These are phyloP conservation scores for Daedaleopsis nitida DNA, from an alignment of 768 basidiomycete genomes.

Conservation along the genomic window DNA sequence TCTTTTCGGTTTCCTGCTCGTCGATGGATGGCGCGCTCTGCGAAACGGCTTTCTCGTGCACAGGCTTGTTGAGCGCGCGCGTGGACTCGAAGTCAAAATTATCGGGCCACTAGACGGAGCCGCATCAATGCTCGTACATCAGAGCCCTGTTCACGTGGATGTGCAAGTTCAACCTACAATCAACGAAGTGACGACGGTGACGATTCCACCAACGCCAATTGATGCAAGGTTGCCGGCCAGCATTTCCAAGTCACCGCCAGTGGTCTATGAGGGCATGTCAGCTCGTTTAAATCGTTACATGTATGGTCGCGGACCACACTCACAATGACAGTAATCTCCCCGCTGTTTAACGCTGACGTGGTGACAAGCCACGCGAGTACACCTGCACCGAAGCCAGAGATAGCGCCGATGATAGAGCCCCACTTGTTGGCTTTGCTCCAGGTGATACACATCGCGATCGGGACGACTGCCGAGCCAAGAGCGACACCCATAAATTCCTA, in stretches of 20 bases:
- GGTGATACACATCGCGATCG: slow-evolving; percentile 83
- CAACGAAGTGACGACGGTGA: slow-evolving; percentile 64
- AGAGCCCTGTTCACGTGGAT: background rate
- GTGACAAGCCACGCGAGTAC: slow-evolving; percentile 86
- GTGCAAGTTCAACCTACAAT: slow-evolving; percentile 46
- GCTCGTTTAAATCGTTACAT: background rate
- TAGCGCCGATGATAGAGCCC: slow-evolving; percentile 77
- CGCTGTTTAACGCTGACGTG: slow-evolving; percentile 68
- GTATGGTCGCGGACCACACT: slow-evolving; percentile 23
- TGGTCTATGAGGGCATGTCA: slow-evolving; percentile 18
- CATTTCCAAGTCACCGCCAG: slow-evolving; percentile 63
- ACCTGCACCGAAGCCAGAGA: slow-evolving; percentile 69
- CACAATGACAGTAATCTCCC: slow-evolving; percentile 70
- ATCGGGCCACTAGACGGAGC: slow-evolving; percentile 66
- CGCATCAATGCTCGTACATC: background rate
- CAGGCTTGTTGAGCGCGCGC: slow-evolving; percentile 69
- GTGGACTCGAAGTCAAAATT: slow-evolving; percentile 82
- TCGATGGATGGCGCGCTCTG: slow-evolving; percentile 24
- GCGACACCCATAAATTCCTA: slow-evolving; percentile 89
- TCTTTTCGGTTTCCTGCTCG: slow-evolving; percentile 43
- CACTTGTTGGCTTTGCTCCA: slow-evolving; percentile 86
- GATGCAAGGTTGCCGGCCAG: slow-evolving; percentile 88
- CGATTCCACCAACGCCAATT: slow-evolving; percentile 77
- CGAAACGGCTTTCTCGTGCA: slow-evolving; percentile 21
- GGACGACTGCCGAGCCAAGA: slow-evolving; percentile 82